Percentiles rank a stretch among this genome's conserved stretches.
These are phyloP conservation scores for Friedmanniomyces endolithicus DNA, from an alignment of 495 filamentous ascomycete genomes.

Conservation along the genomic window DNA sequence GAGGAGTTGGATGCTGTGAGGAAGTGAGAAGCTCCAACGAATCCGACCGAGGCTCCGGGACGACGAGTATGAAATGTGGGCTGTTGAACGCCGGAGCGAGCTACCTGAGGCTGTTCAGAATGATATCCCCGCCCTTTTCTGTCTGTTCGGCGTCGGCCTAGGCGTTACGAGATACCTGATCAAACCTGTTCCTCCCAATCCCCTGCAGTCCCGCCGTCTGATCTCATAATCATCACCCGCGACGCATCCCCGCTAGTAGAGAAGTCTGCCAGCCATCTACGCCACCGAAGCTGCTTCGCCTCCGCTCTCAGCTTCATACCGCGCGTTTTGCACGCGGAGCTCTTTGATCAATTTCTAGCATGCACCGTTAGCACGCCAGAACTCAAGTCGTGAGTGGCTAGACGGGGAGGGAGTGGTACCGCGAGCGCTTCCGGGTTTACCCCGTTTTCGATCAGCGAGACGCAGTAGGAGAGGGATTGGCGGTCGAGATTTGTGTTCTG, in stretches of 20 bases:
- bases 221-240: too few species aligned
- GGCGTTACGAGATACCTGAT: neutral
- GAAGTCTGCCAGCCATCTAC: too few species aligned
- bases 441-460: slow-evolving; percentile 93
- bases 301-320: slow-evolving; percentile 6
- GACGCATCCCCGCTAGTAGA: neutral
- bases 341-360: slow-evolving; percentile 28
- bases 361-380: neutral
- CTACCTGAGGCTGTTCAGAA: slow-evolving; percentile 3
- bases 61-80: neutral
- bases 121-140: slow-evolving; percentile 12
- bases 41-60: too few species aligned
- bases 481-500: slow-evolving; percentile 90
- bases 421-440: slow-evolving; percentile 92
- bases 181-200: too few species aligned
- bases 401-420: slow-evolving; percentile 40
- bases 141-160: neutral
- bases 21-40: slow-evolving; percentile 14
- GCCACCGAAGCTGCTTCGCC: neutral
- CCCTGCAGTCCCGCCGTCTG: too few species aligned
- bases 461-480: slow-evolving; percentile 80
- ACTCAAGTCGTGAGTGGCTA: neutral
- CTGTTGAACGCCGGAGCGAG: neutral
- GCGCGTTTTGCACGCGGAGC: slow-evolving; percentile 23
- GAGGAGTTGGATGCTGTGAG: slow-evolving; percentile 66